Evolutionary conservation across 2,329 filamentous ascomycete genomes (phyloP).

Genomic region (Colletotrichum karsti): DNA sequence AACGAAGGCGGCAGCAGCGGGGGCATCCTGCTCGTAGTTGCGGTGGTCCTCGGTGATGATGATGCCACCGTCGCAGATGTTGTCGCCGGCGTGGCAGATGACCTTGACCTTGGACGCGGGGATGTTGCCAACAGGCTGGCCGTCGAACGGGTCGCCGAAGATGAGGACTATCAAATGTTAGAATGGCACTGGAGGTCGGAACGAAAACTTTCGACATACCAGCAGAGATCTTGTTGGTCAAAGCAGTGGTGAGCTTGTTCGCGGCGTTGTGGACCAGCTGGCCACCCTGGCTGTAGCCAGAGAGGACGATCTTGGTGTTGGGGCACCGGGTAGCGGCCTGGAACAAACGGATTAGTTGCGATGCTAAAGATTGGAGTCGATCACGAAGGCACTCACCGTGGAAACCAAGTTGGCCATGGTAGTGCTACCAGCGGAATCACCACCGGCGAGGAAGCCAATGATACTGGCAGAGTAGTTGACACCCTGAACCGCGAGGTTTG

Average conservation of each 20-base stretch:
- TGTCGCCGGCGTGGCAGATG: slow-evolving; percentile 42
- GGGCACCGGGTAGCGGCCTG: slow-evolving; percentile 52
- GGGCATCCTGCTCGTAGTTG: slow-evolving; percentile 39
- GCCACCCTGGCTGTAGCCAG: slow-evolving; percentile 55
- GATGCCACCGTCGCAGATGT: slow-evolving; percentile 39
- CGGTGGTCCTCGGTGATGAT: slow-evolving; percentile 36
- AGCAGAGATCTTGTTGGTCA: slow-evolving; percentile 37
- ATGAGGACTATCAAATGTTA: slow-evolving; percentile 19
- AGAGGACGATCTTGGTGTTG: slow-evolving; percentile 53
- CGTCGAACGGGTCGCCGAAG: slow-evolving; percentile 28
- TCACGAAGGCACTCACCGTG: background rate
- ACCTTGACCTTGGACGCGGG: slow-evolving; percentile 29
- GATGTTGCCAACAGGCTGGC: slow-evolving; percentile 3
- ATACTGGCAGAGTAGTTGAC: slow-evolving; percentile 58
- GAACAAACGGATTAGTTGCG: background rate
- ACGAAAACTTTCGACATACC: slow-evolving; percentile 9
- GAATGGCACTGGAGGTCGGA: background rate
- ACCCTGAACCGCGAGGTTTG: slow-evolving; percentile 60
- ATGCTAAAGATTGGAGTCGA: background rate
- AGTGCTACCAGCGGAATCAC: slow-evolving; percentile 50
- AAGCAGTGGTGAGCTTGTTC: slow-evolving; percentile 43
- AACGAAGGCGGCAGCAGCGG: slow-evolving; percentile 37
- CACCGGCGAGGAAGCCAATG: slow-evolving; percentile 53
- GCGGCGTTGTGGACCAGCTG: slow-evolving; percentile 54
- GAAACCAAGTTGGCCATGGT: slow-evolving; percentile 43